Conservation (phyloP, 306 rosid genomes). For the Potentilla sterilis region DNA sequence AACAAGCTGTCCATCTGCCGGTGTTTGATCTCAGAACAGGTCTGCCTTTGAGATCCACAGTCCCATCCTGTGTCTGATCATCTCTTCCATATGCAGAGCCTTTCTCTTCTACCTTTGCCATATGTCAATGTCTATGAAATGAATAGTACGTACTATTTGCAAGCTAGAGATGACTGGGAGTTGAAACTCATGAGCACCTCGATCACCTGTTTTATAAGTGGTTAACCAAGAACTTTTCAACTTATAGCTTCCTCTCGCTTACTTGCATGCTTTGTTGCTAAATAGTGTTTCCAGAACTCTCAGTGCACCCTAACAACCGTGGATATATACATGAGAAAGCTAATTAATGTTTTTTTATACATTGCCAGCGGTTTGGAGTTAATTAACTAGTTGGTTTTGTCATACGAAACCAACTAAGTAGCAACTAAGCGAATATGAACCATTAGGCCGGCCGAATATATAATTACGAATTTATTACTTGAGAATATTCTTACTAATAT, state of each 20-base stretch:
- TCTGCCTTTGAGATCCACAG: conserved; percentile 33
- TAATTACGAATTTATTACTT: neutral
- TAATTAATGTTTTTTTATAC: neutral
- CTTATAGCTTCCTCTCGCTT: neutral
- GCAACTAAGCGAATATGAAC: too few species aligned
- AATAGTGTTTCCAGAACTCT: neutral
- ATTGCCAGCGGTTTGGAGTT: neutral
- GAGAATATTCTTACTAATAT: too few species aligned
- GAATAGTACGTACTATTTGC: neutral
- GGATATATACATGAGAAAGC: neutral
- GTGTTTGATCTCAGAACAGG: conserved; percentile 33
- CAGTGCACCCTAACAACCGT: neutral
- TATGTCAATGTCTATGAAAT: neutral
- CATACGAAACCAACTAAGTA: too few species aligned
- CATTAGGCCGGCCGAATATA: neutral
- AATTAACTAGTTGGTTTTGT: neutral
- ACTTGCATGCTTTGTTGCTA: neutral
- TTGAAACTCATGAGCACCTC: conserved; percentile 1
- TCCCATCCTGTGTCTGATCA: conserved; percentile 30
- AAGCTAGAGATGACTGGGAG: neutral
- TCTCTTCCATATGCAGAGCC: conserved; percentile 17
- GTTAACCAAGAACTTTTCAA: neutral
- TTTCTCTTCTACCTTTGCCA: conserved; percentile 22
- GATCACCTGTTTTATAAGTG: neutral
- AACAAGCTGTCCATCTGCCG: conserved; percentile 38